These are phyloP conservation scores for Quaeritorhiza haematococci DNA, from an alignment of 371 early-diverging fungal genomes.

Conservation along the genomic window DNA sequence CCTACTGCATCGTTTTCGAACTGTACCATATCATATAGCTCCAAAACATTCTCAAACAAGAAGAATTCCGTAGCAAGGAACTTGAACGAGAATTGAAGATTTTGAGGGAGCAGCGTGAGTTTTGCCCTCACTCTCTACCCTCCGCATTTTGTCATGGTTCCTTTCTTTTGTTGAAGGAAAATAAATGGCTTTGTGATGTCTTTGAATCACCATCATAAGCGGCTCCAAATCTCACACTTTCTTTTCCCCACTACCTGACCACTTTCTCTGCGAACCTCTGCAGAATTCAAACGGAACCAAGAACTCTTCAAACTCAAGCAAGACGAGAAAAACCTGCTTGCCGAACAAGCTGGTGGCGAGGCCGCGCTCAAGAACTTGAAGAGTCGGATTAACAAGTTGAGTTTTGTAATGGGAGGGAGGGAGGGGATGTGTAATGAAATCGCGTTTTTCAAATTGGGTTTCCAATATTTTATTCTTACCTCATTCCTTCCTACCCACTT, in stretches of 20 bases:
- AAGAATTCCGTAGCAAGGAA: conserved; percentile 40
- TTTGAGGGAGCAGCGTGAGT: conserved; percentile 41
- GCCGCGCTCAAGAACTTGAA: conserved; percentile 40
- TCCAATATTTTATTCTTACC: too few relatives aligned
- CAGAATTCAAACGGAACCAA: conserved; percentile 48
- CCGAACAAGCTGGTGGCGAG: conserved; percentile 46
- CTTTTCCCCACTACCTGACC: background rate
- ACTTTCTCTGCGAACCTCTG: background rate
- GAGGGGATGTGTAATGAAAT: too few relatives aligned
- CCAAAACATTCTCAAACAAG: conserved; percentile 38
- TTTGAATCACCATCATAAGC: too few relatives aligned
- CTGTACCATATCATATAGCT: conserved; percentile 29
- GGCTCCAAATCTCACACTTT: too few relatives aligned
- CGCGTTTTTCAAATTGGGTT: too few relatives aligned
- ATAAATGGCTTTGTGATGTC: too few relatives aligned
- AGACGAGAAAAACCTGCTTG: conserved; percentile 42
- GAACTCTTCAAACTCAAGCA: conserved; percentile 42
- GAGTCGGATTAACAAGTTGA: conserved; percentile 34
- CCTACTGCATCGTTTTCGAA: too few relatives aligned
- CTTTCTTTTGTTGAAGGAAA: too few relatives aligned
- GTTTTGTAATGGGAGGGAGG: background rate
- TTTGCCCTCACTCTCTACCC: background rate
- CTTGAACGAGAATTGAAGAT: conserved; percentile 45
- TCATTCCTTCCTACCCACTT: background rate
- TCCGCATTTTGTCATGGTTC: background rate